Percentiles rank a stretch among this genome's conserved stretches.
Evolutionary conservation across 2,329 filamentous ascomycete genomes (phyloP).

Genomic region (Hansfordia pulvinata): DNA sequence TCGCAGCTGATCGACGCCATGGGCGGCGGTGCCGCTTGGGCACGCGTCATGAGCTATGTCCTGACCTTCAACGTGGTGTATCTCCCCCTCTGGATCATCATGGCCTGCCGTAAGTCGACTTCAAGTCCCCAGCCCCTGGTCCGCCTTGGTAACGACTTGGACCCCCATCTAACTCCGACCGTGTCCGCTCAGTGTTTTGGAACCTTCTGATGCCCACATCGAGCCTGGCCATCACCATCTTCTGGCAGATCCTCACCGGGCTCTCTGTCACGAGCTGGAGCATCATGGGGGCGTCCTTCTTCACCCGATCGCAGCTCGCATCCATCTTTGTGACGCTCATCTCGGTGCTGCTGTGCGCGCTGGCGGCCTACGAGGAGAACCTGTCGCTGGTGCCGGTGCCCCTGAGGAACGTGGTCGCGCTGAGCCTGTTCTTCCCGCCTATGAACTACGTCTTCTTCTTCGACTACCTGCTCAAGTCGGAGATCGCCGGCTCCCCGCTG

Average conservation of each 20-base stretch:
- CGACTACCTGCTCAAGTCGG: conserved; percentile 11
- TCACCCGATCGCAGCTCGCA: conserved; percentile 16
- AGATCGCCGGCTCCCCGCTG: conserved; percentile 7
- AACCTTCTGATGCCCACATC: conserved; percentile 14
- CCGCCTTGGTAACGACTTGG: too few relatives aligned
- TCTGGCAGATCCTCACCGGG: conserved; percentile 32
- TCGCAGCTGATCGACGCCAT: conserved; percentile 65
- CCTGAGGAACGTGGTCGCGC: conserved; percentile 7
- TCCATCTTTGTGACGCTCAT: conserved; percentile 16
- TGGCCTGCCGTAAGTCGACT: conserved; percentile 14
- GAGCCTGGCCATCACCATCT: conserved; percentile 17
- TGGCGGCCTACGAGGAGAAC: conserved; percentile 8
- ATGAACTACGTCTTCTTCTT: conserved; percentile 19
- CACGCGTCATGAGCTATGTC: conserved; percentile 49
- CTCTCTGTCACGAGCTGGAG: conserved; percentile 47
- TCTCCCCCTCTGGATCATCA: conserved; percentile 28
- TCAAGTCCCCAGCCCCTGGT: conserved; percentile 19
- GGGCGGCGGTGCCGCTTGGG: conserved; percentile 52
- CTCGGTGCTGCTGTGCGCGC: conserved; percentile 14
- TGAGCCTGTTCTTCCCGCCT: conserved; percentile 15
- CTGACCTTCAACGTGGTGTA: conserved; percentile 58
- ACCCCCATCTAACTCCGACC: too few relatives aligned
- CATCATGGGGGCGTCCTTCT: conserved; percentile 36
- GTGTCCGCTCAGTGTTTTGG: conserved; percentile 18
- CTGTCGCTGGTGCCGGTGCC: conserved; percentile 1